phyloP scores from a whole-genome alignment of 345 rosid genomes.

The Sapria himalayana region DNA sequence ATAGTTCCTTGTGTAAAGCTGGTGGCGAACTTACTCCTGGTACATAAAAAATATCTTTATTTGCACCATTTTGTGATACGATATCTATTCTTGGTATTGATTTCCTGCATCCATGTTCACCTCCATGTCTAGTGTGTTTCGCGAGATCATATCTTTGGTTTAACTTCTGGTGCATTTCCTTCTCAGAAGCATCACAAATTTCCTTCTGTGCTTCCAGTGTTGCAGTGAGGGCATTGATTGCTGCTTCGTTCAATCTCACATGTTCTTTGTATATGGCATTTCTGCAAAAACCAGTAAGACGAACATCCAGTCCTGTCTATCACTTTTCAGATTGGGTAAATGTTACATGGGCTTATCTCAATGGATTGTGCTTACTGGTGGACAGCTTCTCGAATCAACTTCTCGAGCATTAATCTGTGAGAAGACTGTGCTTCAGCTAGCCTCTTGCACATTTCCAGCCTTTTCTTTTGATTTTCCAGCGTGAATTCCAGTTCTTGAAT shows the following conservation, averaged over 20 bases:
- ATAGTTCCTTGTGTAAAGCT: slow-evolving; percentile 43
- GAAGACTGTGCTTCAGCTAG: slow-evolving; percentile 93
- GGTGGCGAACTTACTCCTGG: slow-evolving; percentile 37
- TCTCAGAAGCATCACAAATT: slow-evolving; percentile 69
- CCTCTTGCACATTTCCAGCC: slow-evolving; percentile 85
- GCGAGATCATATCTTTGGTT: slow-evolving; percentile 67
- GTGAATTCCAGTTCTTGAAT: slow-evolving; percentile 65
- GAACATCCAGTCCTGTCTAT: too few relatives aligned
- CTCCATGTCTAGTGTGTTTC: slow-evolving; percentile 46
- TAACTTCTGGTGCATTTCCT: slow-evolving; percentile 67
- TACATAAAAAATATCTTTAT: slow-evolving; percentile 29
- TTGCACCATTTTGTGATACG: slow-evolving; percentile 25
- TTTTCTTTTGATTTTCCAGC: slow-evolving; percentile 57
- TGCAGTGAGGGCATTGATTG: slow-evolving; percentile 59
- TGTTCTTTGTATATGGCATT: slow-evolving; percentile 86
- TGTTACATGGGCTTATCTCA: not conserved
- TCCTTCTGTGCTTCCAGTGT: slow-evolving; percentile 88
- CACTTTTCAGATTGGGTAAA: not conserved
- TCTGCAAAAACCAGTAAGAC: slow-evolving; percentile 26
- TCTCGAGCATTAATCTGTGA: slow-evolving; percentile 55
- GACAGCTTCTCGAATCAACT: slow-evolving; percentile 96
- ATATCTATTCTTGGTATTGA: slow-evolving; percentile 39
- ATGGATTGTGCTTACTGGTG: slow-evolving; percentile 52
- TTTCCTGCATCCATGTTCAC: slow-evolving; percentile 74
- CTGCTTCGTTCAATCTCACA: slow-evolving; percentile 80